Evolutionary conservation across 805 yeast species (phyloP), one percentile per base, ranked within the genome.

Genomic region (Ogataea thermomethanolica): DNA sequence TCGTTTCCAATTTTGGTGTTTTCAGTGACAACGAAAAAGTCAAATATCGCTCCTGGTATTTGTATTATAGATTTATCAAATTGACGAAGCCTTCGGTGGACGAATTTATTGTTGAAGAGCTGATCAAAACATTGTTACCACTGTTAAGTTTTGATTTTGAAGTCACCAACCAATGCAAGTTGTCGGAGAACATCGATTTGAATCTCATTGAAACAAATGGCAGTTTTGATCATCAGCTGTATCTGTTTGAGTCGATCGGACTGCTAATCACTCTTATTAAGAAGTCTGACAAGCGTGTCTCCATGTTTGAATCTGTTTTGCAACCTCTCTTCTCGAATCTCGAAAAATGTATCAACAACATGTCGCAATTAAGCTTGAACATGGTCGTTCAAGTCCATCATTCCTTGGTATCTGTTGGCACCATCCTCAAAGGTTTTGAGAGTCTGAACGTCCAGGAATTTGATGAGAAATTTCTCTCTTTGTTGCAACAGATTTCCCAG

Each of bases 221-320:
- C 8, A 77, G 80, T 2, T 89, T 91, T 64, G 86, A 81, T 48
- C 78, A 78, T 51, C 96, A 91, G 62, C 66, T 87, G 35, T 81
- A 86, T 54, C 64, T 93, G 17, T 91, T 85, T 61, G 99, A 93
- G 65, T 76, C 95, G 3, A 70, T 86, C 40, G 98, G 99, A 6
- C 60, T 87, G 41, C 67, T 93, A 46, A 78, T 87, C 32, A 71
- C 81, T 2, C 57, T 73, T 14, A 59, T 70, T n/a, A 66, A 76
- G 5, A 73, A 78, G 20, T 58, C 66, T 22, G 61, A 56, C 44
- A 56, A 62, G 36, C 67, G 69, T 53, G 69, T 59, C 49, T 65
- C 64, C 33, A 62, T 84, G 37, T 66, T 85, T 29, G 90, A 86
- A 50, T 66, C 74, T 29, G 71, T 89, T 11, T 70, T 90, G 44